A percentile compares a stretch with the other conserved stretches of the same genome.
Evolutionary conservation across 805 yeast species (phyloP).

Genomic region (Myxozyma neotropica): DNA sequence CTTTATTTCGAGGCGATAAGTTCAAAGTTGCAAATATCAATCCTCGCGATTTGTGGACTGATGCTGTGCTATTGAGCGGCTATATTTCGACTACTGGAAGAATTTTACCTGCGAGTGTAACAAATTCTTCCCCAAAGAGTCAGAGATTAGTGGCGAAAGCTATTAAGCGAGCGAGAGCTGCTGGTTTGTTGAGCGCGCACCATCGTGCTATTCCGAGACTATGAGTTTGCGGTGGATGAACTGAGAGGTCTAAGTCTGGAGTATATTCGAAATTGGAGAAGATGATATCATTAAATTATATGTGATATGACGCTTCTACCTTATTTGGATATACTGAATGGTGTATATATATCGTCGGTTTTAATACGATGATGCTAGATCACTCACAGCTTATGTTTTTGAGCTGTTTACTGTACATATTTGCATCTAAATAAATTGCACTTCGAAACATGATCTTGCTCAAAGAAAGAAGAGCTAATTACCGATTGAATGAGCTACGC

Average conservation of each 20-base stretch:
- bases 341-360: background rate
- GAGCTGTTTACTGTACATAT: background rate
- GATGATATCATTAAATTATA: too few species aligned
- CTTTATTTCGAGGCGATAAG: slow-evolving; percentile 15
- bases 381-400: too few species aligned
- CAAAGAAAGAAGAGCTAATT: too few species aligned
- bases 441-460: background rate
- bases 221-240: background rate
- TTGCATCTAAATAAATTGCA: background rate
- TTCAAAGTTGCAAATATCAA: slow-evolving; percentile 10
- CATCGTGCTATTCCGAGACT: slow-evolving; percentile 24
- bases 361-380: background rate
- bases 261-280: background rate
- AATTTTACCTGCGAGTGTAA: slow-evolving; percentile 62
- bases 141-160: slow-evolving; percentile 72
- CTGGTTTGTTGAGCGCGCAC: slow-evolving; percentile 56
- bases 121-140: slow-evolving; percentile 64
- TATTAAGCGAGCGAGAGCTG: slow-evolving; percentile 72
- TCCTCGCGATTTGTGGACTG: slow-evolving; percentile 40
- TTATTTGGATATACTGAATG: background rate
- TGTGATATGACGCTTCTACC: too few species aligned
- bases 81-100: slow-evolving; percentile 71
- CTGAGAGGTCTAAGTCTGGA: background rate
- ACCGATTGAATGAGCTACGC: too few species aligned
- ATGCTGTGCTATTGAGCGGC: slow-evolving; percentile 65